These are phyloP conservation scores for Bipolaris cookei DNA, from an alignment of 2,329 filamentous ascomycete species.

Conservation along the genomic window DNA sequence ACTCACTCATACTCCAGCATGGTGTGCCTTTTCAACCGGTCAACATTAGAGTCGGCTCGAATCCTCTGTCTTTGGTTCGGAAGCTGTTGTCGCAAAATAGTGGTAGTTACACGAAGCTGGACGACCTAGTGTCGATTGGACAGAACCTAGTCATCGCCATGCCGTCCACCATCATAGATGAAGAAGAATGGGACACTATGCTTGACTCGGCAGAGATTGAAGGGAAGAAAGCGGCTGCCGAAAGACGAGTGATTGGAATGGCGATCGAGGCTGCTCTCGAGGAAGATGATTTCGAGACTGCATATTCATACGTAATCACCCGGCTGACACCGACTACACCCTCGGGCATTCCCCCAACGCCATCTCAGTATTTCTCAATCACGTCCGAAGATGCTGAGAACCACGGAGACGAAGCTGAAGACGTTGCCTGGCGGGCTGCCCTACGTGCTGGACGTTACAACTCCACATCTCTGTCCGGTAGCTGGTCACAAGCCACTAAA, in stretches of 20 bases:
- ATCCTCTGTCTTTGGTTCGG: conserved; percentile 74
- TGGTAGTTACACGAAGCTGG: conserved; percentile 74
- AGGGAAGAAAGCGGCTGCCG: conserved; percentile 54
- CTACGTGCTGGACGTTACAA: conserved; percentile 78
- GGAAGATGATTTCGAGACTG: conserved; percentile 84
- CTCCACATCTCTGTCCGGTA: conserved; percentile 41
- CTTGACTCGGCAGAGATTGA: conserved; percentile 32
- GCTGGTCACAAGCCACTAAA: conserved; percentile 51
- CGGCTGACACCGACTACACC: conserved; percentile 59
- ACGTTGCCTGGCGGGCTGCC: conserved; percentile 80
- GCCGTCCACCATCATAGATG: conserved; percentile 44
- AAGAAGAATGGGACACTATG: conserved; percentile 58
- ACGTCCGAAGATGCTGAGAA: conserved; percentile 28
- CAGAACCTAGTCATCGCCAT: conserved; percentile 63
- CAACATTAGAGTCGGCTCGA: conserved; percentile 75
- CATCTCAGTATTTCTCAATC: conserved; percentile 36
- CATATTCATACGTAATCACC: conserved; percentile 81
- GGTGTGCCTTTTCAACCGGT: conserved; percentile 81
- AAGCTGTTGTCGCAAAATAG: conserved; percentile 79
- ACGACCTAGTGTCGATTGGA: conserved; percentile 74
- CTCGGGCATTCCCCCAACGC: conserved; percentile 30
- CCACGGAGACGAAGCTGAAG: conserved; percentile 56
- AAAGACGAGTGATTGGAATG: conserved; percentile 77
- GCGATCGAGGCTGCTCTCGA: conserved; percentile 77
- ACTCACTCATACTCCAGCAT: conserved; percentile 78